Base-by-base conservation (phyloP, 1,139 yeast genomes). In the Pneumocystis murina region DNA sequence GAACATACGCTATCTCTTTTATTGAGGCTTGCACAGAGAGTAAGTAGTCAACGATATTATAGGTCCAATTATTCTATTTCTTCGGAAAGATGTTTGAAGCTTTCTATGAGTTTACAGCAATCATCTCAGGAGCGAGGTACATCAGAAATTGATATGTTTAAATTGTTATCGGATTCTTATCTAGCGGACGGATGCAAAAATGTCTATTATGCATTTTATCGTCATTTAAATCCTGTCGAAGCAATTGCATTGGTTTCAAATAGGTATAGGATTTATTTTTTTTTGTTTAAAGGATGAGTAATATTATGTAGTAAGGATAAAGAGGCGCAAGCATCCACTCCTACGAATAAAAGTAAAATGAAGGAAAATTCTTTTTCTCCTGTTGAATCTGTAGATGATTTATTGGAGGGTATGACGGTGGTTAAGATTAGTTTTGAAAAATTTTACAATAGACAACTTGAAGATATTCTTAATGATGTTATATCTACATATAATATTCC, bases 1-100 rank as follows among this genome's bases (percentile, higher is more conserved):
- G 64, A 65, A n/a, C 59, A 82, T 6, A 85, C 90, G 0, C 75
- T 89, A 70, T 82, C 81, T 66, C 83, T 87, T n/a, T 80, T 84
- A 61, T 81, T 84, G 1, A 74, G 82, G 10, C 72, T 85, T 64
- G 86, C 84, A 2, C 86, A 85, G 70, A 77, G 86, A 62, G 62
- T 60, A 12, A 61, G 59, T 58, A 63, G 68, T 69, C 35, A 66
- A 70, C 63, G 67, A 28, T 59, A 48, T 39, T 57, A 55, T 33
- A 59, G 61, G 30, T 43, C 48, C 35, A 62, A 48, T 54, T 65
- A 60, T 55, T 48, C 54, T 12, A 59, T 65, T 7, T 64, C 66
- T 1, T 64, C 63, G 36, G 67, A 65, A 24, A 64, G 64, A 33
- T 48, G 64, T 20, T 59, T 66, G 54, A 62, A 63, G 4, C 61